Evolutionary conservation across 2,329 filamentous ascomycete species (phyloP).

Genomic region (Thelonectria olida): DNA sequence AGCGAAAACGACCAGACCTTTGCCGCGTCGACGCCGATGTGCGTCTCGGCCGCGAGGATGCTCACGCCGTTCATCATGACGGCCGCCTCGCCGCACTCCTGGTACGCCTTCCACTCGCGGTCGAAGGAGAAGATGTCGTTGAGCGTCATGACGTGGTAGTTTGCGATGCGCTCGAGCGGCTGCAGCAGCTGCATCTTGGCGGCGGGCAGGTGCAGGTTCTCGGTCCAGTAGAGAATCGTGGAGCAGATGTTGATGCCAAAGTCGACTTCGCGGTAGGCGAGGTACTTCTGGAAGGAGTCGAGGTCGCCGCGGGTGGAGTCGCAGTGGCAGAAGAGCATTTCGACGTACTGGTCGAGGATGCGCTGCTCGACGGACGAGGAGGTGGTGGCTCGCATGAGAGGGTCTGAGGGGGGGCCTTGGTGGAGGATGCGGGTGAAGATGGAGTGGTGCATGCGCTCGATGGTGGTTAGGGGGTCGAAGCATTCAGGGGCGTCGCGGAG

Average conservation of each 20-base stretch:
- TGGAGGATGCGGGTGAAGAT: slow-evolving; percentile 19
- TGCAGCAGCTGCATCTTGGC: slow-evolving; percentile 2
- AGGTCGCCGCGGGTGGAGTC: slow-evolving; percentile 11
- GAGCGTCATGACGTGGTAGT: slow-evolving; percentile 24
- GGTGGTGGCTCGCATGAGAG: background rate
- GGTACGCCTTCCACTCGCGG: slow-evolving; percentile 14
- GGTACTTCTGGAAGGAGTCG: slow-evolving; percentile 19
- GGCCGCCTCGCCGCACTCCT: slow-evolving; percentile 8
- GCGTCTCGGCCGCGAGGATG: slow-evolving; percentile 16
- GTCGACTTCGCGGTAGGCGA: slow-evolving; percentile 16
- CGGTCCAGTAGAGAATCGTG: slow-evolving; percentile 21
- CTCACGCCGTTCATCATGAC: slow-evolving; percentile 23
- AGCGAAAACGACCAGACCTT: slow-evolving; percentile 18
- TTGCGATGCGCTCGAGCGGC: slow-evolving; percentile 18
- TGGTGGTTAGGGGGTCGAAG: slow-evolving; percentile 20
- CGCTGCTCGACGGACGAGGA: slow-evolving; percentile 2
- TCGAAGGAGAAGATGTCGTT: slow-evolving; percentile 27
- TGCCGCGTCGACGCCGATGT: slow-evolving; percentile 18
- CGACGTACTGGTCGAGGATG: slow-evolving; percentile 21
- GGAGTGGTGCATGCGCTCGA: slow-evolving; percentile 21
- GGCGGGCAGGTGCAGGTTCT: slow-evolving; percentile 1
- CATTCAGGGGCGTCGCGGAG: slow-evolving; percentile 17
- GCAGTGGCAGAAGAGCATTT: slow-evolving; percentile 25
- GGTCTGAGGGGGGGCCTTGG: background rate
- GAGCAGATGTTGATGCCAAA: slow-evolving; percentile 27